These are phyloP conservation scores for Euryodendron excelsum DNA, from an alignment of 148 eudicot species.

Conservation along the genomic window DNA sequence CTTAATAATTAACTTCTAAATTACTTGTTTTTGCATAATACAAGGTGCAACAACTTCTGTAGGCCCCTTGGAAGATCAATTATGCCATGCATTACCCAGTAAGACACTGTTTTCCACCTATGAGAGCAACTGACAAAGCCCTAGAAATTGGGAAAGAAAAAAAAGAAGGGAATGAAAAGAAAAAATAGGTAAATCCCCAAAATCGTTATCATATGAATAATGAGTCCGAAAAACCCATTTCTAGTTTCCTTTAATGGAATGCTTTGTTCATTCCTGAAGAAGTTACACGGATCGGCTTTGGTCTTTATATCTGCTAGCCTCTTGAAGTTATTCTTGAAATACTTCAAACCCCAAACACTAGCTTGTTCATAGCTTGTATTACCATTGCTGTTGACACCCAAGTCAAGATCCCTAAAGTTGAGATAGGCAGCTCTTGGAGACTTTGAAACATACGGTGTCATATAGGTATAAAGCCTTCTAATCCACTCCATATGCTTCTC, in stretches of 20 bases:
- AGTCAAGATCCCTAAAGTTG: constrained; percentile 45
- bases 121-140: too few species aligned
- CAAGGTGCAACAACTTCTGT: too few species aligned
- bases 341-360: constrained; percentile 20
- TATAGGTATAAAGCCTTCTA: constrained; percentile 19
- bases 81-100: too few species aligned
- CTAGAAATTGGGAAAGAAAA: too few species aligned
- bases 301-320: constrained; percentile 42
- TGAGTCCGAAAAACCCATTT: too few species aligned
- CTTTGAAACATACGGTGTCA: constrained; percentile 41
- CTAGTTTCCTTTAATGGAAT: constrained; percentile 19
- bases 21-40: too few species aligned
- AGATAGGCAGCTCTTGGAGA: constrained; percentile 42
- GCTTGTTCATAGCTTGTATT: neutral
- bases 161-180: too few species aligned
- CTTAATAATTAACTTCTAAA: too few species aligned
- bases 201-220: too few species aligned
- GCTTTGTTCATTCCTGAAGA: constrained; percentile 46
- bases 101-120: too few species aligned
- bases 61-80: too few species aligned
- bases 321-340: constrained; percentile 32
- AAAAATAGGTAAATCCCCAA: too few species aligned
- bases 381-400: constrained; percentile 34
- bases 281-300: constrained; percentile 39
- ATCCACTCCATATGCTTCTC: constrained; percentile 6